These are phyloP conservation scores for Candida suzukii DNA, from an alignment of 805 yeast genomes.

Conservation along the genomic window DNA sequence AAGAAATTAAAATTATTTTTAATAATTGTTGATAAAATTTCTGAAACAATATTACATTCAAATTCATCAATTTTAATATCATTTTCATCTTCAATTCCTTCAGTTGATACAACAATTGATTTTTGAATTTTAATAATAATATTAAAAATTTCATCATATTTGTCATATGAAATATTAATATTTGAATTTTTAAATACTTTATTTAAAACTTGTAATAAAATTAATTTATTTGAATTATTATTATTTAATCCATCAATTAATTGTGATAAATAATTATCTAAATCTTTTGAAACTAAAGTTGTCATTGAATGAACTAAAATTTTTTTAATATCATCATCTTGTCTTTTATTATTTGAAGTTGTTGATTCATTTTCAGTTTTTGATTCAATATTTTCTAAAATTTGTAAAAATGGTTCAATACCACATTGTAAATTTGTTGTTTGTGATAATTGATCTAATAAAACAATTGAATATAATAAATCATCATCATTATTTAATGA, in stretches of 20 bases:
- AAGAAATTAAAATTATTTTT: not conserved
- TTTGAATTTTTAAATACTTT: conserved; percentile 6
- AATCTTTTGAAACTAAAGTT: conserved; percentile 34
- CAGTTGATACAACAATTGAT: not conserved
- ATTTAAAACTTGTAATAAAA: conserved; percentile 8
- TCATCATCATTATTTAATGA: conserved; percentile 9
- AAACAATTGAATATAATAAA: conserved; percentile 27
- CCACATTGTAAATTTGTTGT: conserved; percentile 22
- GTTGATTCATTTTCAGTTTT: conserved; percentile 2
- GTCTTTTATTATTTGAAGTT: not conserved
- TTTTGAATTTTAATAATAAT: not conserved
- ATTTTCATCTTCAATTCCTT: not conserved
- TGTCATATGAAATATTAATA: conserved; percentile 10
- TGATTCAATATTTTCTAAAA: conserved; percentile 2
- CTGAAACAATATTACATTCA: conserved; percentile 6
- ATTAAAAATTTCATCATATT: conserved; percentile 11
- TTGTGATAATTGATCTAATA: conserved; percentile 45
- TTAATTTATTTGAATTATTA: conserved; percentile 1
- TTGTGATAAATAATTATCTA: conserved; percentile 29
- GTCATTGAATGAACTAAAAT: conserved; percentile 52
- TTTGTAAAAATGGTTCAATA: not conserved
- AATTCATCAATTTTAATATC: conserved; percentile 1
- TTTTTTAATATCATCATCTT: conserved; percentile 29
- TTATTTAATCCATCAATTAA: conserved; percentile 23
- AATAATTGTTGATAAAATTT: conserved; percentile 5